phyloP scores from a whole-genome alignment of 306 rosid species.

The Geum urbanum region DNA sequence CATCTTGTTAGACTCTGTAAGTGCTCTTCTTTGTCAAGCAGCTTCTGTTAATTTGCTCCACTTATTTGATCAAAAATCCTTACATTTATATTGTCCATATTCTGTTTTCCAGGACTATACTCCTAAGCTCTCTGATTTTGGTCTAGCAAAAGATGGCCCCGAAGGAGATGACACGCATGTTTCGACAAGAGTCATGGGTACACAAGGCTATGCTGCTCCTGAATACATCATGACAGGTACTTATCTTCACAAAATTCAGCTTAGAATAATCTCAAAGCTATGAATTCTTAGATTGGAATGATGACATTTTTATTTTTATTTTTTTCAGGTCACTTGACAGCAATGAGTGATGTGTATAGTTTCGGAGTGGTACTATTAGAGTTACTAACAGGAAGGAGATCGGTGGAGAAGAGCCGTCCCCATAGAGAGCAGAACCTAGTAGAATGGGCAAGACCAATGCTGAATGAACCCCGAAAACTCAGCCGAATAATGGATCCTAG shows the following conservation, averaged over 20 bases:
- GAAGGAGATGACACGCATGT: constrained; percentile 97
- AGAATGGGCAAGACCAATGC: constrained; percentile 77
- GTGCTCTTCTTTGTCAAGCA: constrained; percentile 6
- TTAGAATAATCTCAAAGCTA: not conserved
- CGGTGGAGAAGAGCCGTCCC: constrained; percentile 68
- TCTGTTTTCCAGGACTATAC: constrained; percentile 51
- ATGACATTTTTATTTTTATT: not conserved
- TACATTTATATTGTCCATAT: not conserved
- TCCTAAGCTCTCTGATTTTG: constrained; percentile 91
- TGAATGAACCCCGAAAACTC: constrained; percentile 54
- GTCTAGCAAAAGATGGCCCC: constrained; percentile 95
- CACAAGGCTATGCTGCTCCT: constrained; percentile 95
- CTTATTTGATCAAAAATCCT: not conserved
- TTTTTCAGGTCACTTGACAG: constrained; percentile 72
- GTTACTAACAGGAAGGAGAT: constrained; percentile 68
- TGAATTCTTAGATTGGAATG: not conserved
- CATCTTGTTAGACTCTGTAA: constrained; percentile 81
- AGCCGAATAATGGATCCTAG: constrained; percentile 73
- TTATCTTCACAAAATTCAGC: not conserved
- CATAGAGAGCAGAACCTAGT: constrained; percentile 68
- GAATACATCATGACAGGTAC: constrained; percentile 94
- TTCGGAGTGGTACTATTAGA: constrained; percentile 86
- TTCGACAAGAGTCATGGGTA: constrained; percentile 93
- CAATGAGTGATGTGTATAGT: constrained; percentile 92
- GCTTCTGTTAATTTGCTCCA: not conserved